Percentiles rank a stretch among this genome's conserved stretches.
phyloP scores from a whole-genome alignment of 345 rosid species.

The Eucalyptus globulus region DNA sequence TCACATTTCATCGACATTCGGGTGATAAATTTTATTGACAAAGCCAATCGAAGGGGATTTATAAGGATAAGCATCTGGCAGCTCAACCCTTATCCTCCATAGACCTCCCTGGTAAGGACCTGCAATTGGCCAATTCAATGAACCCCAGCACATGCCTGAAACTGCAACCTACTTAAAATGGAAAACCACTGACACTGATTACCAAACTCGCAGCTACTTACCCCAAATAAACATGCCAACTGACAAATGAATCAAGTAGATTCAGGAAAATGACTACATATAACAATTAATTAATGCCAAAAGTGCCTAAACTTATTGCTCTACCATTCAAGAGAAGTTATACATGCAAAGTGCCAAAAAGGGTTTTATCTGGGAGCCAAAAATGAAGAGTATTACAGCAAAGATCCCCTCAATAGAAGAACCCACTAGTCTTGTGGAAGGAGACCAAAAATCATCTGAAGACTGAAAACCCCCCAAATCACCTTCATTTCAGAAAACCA shows the following conservation, averaged over 20 bases:
- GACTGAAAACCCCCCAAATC: background rate
- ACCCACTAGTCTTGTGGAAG: background rate
- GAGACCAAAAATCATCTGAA: background rate
- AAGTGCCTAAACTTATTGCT: background rate
- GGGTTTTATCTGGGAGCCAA: background rate
- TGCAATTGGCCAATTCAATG: background rate
- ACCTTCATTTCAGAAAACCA: background rate
- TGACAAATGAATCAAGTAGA: background rate
- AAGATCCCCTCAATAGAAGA: background rate
- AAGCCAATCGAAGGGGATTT: slow-evolving; percentile 97
- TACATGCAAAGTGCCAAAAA: background rate
- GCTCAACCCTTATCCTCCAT: slow-evolving; percentile 96
- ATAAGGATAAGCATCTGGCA: slow-evolving; percentile 98
- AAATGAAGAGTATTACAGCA: background rate
- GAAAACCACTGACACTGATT: background rate
- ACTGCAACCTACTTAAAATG: background rate
- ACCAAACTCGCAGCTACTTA: background rate
- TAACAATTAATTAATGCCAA: background rate
- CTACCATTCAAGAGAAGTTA: background rate
- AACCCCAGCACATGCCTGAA: background rate
- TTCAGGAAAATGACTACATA: background rate
- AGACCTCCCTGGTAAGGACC: slow-evolving; percentile 90
- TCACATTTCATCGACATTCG: slow-evolving; percentile 98
- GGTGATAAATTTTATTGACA: slow-evolving; percentile 92
- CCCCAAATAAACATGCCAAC: background rate